These are phyloP conservation scores for Candida sithepensis DNA, from an alignment of 805 yeast genomes.

Conservation along the genomic window DNA sequence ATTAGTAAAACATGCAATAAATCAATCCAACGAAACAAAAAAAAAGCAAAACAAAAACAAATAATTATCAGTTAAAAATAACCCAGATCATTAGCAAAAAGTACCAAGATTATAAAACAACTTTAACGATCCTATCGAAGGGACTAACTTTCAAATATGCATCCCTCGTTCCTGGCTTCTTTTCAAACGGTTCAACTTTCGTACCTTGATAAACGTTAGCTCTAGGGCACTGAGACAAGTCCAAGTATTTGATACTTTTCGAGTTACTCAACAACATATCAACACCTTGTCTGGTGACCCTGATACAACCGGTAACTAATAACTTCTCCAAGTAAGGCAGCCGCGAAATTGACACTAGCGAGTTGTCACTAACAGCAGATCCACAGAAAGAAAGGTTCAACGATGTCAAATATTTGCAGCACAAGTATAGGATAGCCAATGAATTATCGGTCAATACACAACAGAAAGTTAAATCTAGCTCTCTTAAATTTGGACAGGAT, in stretches of 20 bases:
- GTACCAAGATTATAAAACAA: conserved; percentile 39
- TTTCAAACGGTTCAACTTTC: conserved; percentile 52
- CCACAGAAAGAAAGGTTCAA: conserved; percentile 74
- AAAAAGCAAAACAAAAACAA: neutral
- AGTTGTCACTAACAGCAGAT: conserved; percentile 71
- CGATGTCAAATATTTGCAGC: conserved; percentile 52
- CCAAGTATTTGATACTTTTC: conserved; percentile 46
- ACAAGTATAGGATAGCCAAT: conserved; percentile 60
- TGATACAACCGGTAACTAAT: conserved; percentile 62
- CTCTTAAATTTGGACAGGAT: conserved; percentile 54
- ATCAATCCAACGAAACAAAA: neutral
- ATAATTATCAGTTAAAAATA: neutral
- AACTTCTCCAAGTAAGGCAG: conserved; percentile 46
- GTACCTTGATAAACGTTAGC: conserved; percentile 61
- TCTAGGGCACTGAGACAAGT: conserved; percentile 70
- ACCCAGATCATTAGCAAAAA: neutral
- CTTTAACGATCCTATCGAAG: conserved; percentile 53
- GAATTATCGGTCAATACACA: conserved; percentile 71
- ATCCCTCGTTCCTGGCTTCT: conserved; percentile 48
- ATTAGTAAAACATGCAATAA: neutral
- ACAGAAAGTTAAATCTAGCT: conserved; percentile 65
- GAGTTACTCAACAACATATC: conserved; percentile 62
- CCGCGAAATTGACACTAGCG: conserved; percentile 58
- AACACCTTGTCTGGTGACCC: conserved; percentile 76
- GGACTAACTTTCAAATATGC: conserved; percentile 52